Evolutionary conservation across 768 basidiomycete species (phyloP), one percentile per base, ranked within the genome.

Genomic region (Steccherinum ochraceum): DNA sequence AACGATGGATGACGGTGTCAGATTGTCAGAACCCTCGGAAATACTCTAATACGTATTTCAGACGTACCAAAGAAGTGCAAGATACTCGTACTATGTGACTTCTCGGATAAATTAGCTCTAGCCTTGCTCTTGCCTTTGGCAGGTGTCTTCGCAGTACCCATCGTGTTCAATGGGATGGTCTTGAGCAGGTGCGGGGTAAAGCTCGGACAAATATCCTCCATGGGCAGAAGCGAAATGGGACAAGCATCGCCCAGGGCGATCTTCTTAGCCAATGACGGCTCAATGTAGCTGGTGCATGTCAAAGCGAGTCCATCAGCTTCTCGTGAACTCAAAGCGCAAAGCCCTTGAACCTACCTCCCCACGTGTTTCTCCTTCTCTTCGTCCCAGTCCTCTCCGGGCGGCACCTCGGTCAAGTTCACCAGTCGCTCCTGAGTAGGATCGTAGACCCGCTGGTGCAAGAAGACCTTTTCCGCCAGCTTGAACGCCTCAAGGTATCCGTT

Each of bases 391-490:
- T 69, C 72, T n/a, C 61, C 75, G 25, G 70, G 74, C 0, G 87
- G 73, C 5, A 77, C 61, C 1, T 81, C 79, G 21, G 76, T 81
- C 52, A 98, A 66, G 62, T 88, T 79, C 1, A 91, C 85, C 12
- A 98, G 70, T 50, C 66, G 72, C 64, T 83, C 73, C 26, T 70
- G 56, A 19, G 69, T 55, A 0, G 95, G 93, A 67, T 90, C 86
- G 65, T 88, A 99, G 39, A 97, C 93, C 50, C 93, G 75, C 61
- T 98, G 96, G 66, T 97, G 85, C 47, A 89, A 71, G 63, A 98
- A 99, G 48, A 91, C 94, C 57, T 85, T 84, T 65, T 98, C 93
- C 4, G 96, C 93, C 48, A 88, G 69, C 52, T 72, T 69, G 69
- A 93, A 97, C 12, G 79, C 75, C 49, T 81, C 72, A 49, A 85